phyloP scores from a whole-genome alignment of 2,329 filamentous ascomycete genomes.

The Teratosphaeria viscida region DNA sequence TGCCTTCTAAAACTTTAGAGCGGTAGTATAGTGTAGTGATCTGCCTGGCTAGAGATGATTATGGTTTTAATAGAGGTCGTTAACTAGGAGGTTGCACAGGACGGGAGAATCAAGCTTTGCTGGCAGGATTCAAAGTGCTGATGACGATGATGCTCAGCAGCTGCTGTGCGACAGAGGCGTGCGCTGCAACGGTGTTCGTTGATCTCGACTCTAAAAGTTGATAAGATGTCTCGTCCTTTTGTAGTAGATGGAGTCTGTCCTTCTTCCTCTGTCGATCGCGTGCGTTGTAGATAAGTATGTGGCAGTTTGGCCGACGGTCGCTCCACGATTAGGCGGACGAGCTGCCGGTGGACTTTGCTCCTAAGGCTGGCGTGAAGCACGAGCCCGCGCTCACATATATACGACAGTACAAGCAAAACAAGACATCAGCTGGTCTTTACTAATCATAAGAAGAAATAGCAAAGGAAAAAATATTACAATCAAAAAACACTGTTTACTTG shows the following conservation, averaged over 20 bases:
- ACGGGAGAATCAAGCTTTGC: neutral
- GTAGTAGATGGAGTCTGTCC: too few relatives aligned
- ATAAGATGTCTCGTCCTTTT: too few relatives aligned
- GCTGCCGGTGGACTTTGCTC: neutral
- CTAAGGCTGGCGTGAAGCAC: neutral
- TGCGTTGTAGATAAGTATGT: too few relatives aligned
- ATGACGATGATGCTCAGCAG: neutral
- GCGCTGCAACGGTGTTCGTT: neutral
- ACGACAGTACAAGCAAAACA: neutral
- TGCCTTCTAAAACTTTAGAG: neutral
- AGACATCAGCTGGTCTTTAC: too few relatives aligned
- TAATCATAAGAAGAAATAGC: neutral
- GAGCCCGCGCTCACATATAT: neutral
- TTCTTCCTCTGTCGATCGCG: too few relatives aligned
- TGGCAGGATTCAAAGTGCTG: neutral
- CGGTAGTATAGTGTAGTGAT: neutral
- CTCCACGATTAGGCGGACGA: too few relatives aligned
- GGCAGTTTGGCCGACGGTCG: too few relatives aligned
- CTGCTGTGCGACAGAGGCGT: neutral
- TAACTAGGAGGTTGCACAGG: neutral
- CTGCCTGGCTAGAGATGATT: neutral
- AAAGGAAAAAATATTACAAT: neutral
- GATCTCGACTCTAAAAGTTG: too few relatives aligned
- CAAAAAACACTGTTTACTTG: neutral
- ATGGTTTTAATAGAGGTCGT: neutral